Conservation (phyloP, 2,329 filamentous ascomycete genomes). For the Cladobotryum mycophilum region DNA sequence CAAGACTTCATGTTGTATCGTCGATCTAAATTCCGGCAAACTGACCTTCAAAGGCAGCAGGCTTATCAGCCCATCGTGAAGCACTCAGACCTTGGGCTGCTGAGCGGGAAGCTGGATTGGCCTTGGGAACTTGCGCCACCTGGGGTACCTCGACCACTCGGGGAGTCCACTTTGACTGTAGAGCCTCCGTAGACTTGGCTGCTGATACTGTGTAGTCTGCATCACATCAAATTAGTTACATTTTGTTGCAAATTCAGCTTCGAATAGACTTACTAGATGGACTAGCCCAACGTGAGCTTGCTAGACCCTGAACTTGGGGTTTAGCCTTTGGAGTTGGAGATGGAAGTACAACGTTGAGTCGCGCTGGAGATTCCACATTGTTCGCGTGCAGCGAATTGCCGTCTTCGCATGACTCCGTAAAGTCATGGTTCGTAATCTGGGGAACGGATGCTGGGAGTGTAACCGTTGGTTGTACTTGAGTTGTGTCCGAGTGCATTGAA, state of each 20-base stretch:
- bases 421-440: no score
- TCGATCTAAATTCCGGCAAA: no score
- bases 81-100: slow-evolving; percentile 9
- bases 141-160: neutral
- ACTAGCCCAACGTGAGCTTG: slow-evolving; percentile 14
- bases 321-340: neutral
- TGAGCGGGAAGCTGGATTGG: neutral
- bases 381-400: no score
- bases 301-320: slow-evolving; percentile 6
- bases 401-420: no score
- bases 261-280: neutral
- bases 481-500: neutral
- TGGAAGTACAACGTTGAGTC: no score
- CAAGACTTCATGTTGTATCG: no score
- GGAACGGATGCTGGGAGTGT: no score
- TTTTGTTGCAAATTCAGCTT: no score
- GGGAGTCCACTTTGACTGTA: neutral
- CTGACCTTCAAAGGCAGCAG: neutral
- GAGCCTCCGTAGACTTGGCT: neutral
- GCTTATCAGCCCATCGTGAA: slow-evolving; percentile 14
- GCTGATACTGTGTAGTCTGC: neutral
- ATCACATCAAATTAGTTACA: no score
- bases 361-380: no score
- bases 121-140: neutral
- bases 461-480: neutral